Conservation (phyloP, 2,329 filamentous ascomycete species). For the Apiospora hydei region DNA sequence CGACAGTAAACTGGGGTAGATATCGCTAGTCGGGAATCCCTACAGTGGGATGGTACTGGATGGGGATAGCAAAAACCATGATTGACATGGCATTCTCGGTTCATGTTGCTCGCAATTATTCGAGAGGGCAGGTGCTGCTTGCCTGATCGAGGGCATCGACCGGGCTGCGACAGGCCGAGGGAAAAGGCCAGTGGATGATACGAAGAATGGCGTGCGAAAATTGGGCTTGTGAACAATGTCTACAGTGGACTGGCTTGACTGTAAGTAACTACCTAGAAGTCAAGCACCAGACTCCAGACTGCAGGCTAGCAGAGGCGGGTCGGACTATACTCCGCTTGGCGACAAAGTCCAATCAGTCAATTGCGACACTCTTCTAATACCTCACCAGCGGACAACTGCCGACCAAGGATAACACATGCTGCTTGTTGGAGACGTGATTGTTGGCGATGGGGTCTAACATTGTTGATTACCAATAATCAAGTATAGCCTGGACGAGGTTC, state of each 20-base stretch:
- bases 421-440: neutral
- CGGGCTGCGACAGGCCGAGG: neutral
- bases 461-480: neutral
- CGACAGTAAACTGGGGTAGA: constrained; percentile 15
- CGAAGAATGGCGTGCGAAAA: neutral
- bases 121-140: neutral
- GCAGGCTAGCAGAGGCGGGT: neutral
- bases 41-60: neutral
- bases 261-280: too few species aligned
- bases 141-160: neutral
- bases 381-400: neutral
- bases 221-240: neutral
- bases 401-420: neutral
- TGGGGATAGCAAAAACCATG: neutral
- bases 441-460: neutral
- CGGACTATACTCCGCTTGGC: neutral
- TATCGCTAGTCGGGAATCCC: neutral
- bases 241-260: neutral
- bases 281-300: too few species aligned
- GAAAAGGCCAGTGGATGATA: neutral
- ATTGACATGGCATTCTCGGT: neutral
- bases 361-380: neutral
- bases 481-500: neutral
- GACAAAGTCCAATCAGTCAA: neutral
- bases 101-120: neutral